Base-by-base conservation (phyloP, 768 basidiomycete genomes). In the Tubosaeta sp. region DNA sequence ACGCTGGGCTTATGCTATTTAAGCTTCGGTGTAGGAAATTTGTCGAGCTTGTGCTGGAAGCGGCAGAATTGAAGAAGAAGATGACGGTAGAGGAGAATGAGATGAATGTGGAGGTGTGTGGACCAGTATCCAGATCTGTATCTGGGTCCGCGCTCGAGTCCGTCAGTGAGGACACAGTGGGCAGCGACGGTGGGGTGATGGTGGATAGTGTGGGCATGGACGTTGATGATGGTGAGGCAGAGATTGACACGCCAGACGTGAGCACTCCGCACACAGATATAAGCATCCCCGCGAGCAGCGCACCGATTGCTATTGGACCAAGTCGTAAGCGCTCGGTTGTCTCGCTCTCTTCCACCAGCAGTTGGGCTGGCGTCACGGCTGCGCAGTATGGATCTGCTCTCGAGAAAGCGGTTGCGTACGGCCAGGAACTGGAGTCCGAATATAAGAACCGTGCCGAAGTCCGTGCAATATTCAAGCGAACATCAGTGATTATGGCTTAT, bases 1-100 rank as follows among this genome's bases (percentile, higher is more conserved):
- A 90, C 48, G 76, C 79, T 34, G 84, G 84, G 9, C 71, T 89
- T 14, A 77, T 93, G 70, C 68, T 79, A n/a, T 88, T 93, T 74
- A 89, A 87, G 66, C 69, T 94, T 58, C 80, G 85, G 22, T 90
- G 90, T 69, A 78, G 90, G 59, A 89, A 86, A 68, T 91, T 94
- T 60, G 83, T 94, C 40, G 91, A 94, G 67, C 77, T 91, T 25
- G 79, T 90, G 13, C 62, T 91, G 57, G 80, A 83, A 56, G 82
- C 87, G 10, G 77, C 81, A 6, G 86, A 84, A 54, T 70, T 86
- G 53, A 80, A 82, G 72, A 84, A 86, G 69, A 76, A 71, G 58
- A 77, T 83, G 71, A 75, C 75, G 52, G 67, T 64, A 24, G 72
- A 72, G 29, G 73, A 72, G 48, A 58, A 57, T 27, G 70, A 64